phyloP scores from a whole-genome alignment of 495 filamentous ascomycete genomes.

The Aspergillus wentii region DNA sequence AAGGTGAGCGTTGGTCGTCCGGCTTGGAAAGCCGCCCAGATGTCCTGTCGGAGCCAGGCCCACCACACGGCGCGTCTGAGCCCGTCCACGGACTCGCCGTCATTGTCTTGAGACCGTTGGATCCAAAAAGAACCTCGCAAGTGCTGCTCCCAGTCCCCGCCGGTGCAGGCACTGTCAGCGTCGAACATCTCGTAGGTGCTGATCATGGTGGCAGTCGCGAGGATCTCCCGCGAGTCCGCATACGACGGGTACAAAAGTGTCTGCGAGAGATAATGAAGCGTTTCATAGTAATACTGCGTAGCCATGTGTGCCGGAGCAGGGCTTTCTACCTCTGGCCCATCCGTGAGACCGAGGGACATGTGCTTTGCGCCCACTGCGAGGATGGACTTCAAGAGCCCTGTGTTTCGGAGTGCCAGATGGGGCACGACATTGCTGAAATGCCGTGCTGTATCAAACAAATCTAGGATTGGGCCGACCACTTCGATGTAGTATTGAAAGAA shows the following conservation, averaged over 20 bases:
- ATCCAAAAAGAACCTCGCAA: slow-evolving; percentile 9
- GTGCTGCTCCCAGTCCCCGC: slow-evolving; percentile 10
- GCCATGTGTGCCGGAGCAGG: slow-evolving; percentile 3
- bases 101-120: slow-evolving; percentile 9
- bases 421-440: slow-evolving; percentile 14
- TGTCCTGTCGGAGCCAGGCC: slow-evolving; percentile 12
- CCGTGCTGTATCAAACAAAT: slow-evolving; percentile 12
- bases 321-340: not conserved
- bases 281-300: slow-evolving; percentile 19
- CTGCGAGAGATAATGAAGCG: slow-evolving; percentile 11
- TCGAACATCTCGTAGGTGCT: slow-evolving; percentile 13
- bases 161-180: too few relatives aligned
- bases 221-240: slow-evolving; percentile 3
- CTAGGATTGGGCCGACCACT: slow-evolving; percentile 7
- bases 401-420: slow-evolving; percentile 13
- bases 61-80: slow-evolving; percentile 9
- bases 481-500: slow-evolving; percentile 8
- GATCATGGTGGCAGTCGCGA: slow-evolving; percentile 9
- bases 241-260: slow-evolving; percentile 3
- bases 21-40: slow-evolving; percentile 11
- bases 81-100: slow-evolving; percentile 9
- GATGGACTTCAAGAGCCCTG: slow-evolving; percentile 12
- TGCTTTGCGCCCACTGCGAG: slow-evolving; percentile 12
- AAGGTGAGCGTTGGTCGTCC: slow-evolving; percentile 7
- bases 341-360: slow-evolving; percentile 9